phyloP scores from a whole-genome alignment of 495 filamentous ascomycete genomes.

The Durotheca rogersii region DNA sequence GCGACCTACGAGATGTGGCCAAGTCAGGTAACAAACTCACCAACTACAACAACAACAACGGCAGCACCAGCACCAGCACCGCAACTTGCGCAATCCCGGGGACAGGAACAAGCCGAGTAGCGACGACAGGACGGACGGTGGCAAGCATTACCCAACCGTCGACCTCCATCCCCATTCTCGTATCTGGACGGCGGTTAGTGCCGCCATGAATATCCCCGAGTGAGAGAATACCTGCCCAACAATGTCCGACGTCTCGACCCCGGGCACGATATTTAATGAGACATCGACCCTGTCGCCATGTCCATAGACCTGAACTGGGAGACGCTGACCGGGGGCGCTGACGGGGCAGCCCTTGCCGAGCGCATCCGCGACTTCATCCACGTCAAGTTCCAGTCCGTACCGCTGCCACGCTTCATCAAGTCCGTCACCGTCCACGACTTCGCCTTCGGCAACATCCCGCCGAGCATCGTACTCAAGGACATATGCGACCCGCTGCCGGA shows the following conservation, averaged over 20 bases:
- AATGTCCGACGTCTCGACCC: slow-evolving; percentile 7
- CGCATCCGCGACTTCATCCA: slow-evolving; percentile 91
- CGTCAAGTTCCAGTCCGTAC: slow-evolving; percentile 86
- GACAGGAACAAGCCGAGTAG: too few relatives aligned
- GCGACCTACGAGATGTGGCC: too few relatives aligned
- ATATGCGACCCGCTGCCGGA: slow-evolving; percentile 93
- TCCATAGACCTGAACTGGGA: slow-evolving; percentile 97
- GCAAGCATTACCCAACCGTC: too few relatives aligned
- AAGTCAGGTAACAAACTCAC: too few relatives aligned
- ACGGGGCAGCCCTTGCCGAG: slow-evolving; percentile 79
- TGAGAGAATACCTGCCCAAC: too few relatives aligned
- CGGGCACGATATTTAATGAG: slow-evolving; percentile 3
- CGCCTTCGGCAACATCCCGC: slow-evolving; percentile 80
- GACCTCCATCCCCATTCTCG: not conserved
- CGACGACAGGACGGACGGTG: too few relatives aligned
- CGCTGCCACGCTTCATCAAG: slow-evolving; percentile 92
- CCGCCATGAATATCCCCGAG: not conserved
- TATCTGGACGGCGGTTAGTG: not conserved
- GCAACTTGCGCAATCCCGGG: too few relatives aligned
- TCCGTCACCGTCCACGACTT: slow-evolving; percentile 93
- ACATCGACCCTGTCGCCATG: slow-evolving; percentile 53
- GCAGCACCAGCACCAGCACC: too few relatives aligned
- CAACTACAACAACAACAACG: too few relatives aligned
- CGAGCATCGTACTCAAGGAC: slow-evolving; percentile 89
- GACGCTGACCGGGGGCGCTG: slow-evolving; percentile 82